These are phyloP conservation scores for Umbelopsis ramanniana DNA, from an alignment of 192 early-diverging fungal species.

Conservation along the genomic window DNA sequence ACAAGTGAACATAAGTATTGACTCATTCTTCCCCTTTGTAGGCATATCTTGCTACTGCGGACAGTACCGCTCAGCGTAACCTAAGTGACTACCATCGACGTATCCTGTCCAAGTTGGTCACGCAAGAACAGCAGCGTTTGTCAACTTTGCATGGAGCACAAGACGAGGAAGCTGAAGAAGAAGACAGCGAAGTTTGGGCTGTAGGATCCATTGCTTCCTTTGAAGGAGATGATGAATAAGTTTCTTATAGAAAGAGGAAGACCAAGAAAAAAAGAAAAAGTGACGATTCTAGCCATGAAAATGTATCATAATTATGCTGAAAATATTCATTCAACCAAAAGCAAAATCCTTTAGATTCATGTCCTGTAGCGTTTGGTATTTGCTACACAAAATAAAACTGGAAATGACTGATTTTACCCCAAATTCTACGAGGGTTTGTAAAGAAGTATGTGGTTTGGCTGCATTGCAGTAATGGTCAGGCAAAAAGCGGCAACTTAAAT, in stretches of 20 bases:
- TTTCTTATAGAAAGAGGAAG: not conserved
- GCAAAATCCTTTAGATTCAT: not conserved
- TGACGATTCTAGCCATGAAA: not conserved
- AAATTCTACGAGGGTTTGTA: no score
- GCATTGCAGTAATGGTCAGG: no score
- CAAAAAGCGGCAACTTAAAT: not conserved
- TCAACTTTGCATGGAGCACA: slow-evolving; percentile 41
- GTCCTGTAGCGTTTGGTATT: not conserved
- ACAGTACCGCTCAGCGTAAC: slow-evolving; percentile 49
- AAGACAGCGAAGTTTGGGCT: slow-evolving; percentile 26
- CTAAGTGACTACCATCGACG: slow-evolving; percentile 66
- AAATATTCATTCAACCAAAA: no score
- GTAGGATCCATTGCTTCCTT: slow-evolving; percentile 6
- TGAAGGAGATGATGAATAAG: slow-evolving; percentile 8
- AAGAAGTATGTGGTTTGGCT: no score
- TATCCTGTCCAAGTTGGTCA: slow-evolving; percentile 52
- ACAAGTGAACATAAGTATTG: not conserved
- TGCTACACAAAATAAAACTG: no score
- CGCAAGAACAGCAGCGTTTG: slow-evolving; percentile 40
- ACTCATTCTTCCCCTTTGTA: not conserved
- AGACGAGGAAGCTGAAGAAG: slow-evolving; percentile 43
- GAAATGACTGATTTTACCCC: no score
- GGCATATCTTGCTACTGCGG: slow-evolving; percentile 46
- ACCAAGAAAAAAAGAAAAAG: not conserved
- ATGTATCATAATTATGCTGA: slow-evolving; percentile 9